These are phyloP conservation scores for Phoenix roebelenii DNA, from an alignment of 176 grass and related monocot species.

Conservation along the genomic window DNA sequence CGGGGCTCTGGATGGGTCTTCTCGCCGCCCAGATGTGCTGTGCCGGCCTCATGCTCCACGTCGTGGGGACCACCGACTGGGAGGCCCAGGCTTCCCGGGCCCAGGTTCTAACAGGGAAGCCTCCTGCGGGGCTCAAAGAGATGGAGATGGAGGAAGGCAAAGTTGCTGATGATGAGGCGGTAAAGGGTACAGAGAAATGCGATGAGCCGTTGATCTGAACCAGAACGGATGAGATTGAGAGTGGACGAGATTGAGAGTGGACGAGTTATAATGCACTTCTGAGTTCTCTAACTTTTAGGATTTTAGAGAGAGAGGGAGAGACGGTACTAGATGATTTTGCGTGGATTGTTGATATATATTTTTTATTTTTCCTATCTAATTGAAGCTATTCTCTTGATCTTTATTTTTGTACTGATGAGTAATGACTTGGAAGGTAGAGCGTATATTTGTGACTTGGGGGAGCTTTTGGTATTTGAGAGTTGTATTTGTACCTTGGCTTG, in stretches of 20 bases:
- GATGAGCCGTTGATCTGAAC: conserved; percentile 50
- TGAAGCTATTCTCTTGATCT: too few species aligned
- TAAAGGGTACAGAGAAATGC: conserved; percentile 23
- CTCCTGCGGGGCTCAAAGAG: neutral
- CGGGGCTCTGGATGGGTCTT: conserved; percentile 74
- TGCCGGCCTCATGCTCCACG: conserved; percentile 68
- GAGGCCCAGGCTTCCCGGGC: conserved; percentile 64
- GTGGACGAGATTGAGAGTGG: neutral
- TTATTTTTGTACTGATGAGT: too few species aligned
- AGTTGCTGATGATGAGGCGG: conserved; percentile 3
- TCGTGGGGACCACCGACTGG: conserved; percentile 84
- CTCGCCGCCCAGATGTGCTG: conserved; percentile 87
- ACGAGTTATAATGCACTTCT: neutral
- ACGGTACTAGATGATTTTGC: too few species aligned
- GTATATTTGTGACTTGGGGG: too few species aligned
- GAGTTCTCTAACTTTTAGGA: neutral
- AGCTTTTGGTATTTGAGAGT: too few species aligned
- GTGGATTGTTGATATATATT: too few species aligned
- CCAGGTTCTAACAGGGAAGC: conserved; percentile 29
- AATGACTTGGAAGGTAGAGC: too few species aligned
- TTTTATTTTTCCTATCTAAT: too few species aligned
- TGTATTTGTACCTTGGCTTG: too few species aligned
- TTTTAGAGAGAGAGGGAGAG: too few species aligned
- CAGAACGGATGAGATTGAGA: conserved; percentile 1
- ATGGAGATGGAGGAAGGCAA: too few species aligned